Conservation (phyloP, 192 early-diverging fungal genomes). For the Entomortierella chlamydospora region DNA sequence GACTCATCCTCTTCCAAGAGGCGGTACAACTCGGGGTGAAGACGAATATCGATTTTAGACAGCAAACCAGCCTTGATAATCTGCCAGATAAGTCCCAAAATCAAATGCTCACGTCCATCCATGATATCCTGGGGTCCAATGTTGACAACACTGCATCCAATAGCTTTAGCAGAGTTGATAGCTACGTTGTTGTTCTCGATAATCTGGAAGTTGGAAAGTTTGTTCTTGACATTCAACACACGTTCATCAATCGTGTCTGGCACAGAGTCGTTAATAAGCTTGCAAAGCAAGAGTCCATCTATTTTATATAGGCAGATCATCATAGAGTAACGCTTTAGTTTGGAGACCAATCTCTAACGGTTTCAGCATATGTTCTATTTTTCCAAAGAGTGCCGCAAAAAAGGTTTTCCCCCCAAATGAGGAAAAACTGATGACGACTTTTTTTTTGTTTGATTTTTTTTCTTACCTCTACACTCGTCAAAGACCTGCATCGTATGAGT, state of each 20-base stretch:
- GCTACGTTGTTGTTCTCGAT: constrained; percentile 99
- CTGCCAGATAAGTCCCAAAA: constrained; percentile 98
- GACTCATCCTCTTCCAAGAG: constrained; percentile 93
- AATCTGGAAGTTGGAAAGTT: constrained; percentile 95
- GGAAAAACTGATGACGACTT: no score
- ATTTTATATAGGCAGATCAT: background rate
- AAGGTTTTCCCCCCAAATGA: constrained; percentile 15
- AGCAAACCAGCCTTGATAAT: constrained; percentile 98
- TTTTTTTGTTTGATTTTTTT: constrained; percentile 6
- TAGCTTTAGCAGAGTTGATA: constrained; percentile 98
- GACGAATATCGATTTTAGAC: constrained; percentile 97
- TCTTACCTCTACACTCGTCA: constrained; percentile 88
- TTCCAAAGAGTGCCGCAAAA: constrained; percentile 14
- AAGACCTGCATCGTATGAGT: constrained; percentile 96
- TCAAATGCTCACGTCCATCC: constrained; percentile 96
- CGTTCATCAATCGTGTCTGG: constrained; percentile 99
- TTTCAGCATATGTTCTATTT: no score
- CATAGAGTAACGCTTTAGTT: no score
- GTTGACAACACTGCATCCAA: constrained; percentile 98
- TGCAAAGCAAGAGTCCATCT: constrained; percentile 94
- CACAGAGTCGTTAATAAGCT: constrained; percentile 98
- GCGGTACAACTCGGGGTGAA: constrained; percentile 97
- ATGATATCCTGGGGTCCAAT: constrained; percentile 97
- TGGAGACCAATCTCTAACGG: no score
- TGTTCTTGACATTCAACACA: constrained; percentile 89